Evolutionary conservation across 345 rosid genomes (phyloP), one percentile per base, ranked within the genome.

Genomic region (Corymbia maculata): DNA sequence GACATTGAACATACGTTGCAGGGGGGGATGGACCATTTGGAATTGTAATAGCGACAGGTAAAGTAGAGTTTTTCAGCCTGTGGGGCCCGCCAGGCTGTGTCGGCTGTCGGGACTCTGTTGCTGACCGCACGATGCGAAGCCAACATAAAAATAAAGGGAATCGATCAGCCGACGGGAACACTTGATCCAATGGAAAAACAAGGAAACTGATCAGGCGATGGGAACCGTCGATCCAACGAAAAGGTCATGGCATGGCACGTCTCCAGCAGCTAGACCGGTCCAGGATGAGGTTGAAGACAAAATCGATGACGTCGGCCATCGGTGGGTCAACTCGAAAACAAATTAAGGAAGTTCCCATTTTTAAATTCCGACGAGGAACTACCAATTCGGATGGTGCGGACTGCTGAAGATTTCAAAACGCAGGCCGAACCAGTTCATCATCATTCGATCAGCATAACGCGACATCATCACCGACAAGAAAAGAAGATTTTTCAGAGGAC

Each of bases 61-160:
- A 32, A 44, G 52, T 6, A 59, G 47, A 1, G 52, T 50, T 66
- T 7, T 79, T 75, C 30, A 86, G 24, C 84, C 80, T 11, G 84
- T 28, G 51, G 92, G 96, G 59, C 92, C 95, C 92, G 66, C 88
- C 86, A 42, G 24, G 70, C 86, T 86, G 90, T 91, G 93, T 93
- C 93, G 92, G 92, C 89, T 90, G 95, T 89, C 92, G 85, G 89
- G 50, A 88, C 88, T 86, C 79, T 49, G 89, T 59, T 66, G 86
- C 57, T 45, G 89, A 80, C 3, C 86, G 75, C 86, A 88, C 89
- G 89, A 88, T 88, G 8, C 89, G 8, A 16, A 85, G 75, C 42
- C 85, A 52, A n/a, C 80, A 55, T 4, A 55, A 32, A 8, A 7
- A 75, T n/a, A n/a, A n/a, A 17, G 82, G 82, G 36, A 75, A 75